Base-by-base conservation (phyloP, 345 rosid species). In the Hirschfeldia incana region DNA sequence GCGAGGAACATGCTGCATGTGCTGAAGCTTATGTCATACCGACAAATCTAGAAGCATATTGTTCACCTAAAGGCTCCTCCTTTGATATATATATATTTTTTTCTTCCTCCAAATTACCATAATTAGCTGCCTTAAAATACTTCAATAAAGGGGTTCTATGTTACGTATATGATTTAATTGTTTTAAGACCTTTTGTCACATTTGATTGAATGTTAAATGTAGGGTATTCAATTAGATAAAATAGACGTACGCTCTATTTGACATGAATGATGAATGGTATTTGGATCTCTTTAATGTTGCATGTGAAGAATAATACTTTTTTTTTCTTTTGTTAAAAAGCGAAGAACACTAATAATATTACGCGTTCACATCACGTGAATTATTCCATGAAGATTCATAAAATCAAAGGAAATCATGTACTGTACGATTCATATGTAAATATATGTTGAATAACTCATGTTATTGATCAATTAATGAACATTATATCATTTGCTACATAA, bases 1-100 rank as follows among this genome's bases (percentile, higher is more conserved):
- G 82, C 34, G 78, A 79, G 53, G 82, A 79, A 79, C 82, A 79
- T 79, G 78, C 53, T 46, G 70, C 82, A 79, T 79, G 78, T 79
- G 78, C 78, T 51, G 5, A 58, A 57, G 70, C 64, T n/a, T 16
- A 74, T 49, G 78, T 79, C 82, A 67, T 62, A 74, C 68, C 78
- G 78, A 79, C 78, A 49, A 67, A 72, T 78, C 73, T 78, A 42
- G 42, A 72, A 78, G 60, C 71, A 67, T 68, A 65, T 68, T 79
- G 2, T 27, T 73, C 77, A 32, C 69, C 11, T 21, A 28, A 4
- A 37, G 49, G 12, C 67, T 76, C 73, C 32, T 28, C 27, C 7
- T 49, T 49, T 49, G n/a, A 15, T n/a, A 4, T 1, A 13, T 17
- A 53, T 3, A 53, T 76, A 9, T 17, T 7, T 13, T 44, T 44